A percentile compares a stretch with the other conserved stretches of the same genome.
These are phyloP conservation scores for Phytophthora pistaciae DNA, from an alignment of 352 stramenopile genomes.

Conservation along the genomic window DNA sequence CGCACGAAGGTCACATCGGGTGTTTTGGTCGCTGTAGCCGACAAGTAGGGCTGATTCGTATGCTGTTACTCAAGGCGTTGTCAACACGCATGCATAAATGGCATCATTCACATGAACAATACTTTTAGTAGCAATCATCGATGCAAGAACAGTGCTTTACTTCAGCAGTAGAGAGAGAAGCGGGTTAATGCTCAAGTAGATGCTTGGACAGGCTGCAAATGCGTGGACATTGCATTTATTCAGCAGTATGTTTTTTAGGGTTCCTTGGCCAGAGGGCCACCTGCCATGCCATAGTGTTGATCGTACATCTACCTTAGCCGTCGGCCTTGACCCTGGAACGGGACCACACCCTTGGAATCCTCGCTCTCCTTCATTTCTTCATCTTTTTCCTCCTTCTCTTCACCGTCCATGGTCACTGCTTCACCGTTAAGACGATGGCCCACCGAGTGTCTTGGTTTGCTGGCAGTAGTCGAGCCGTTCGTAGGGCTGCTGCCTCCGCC, in stretches of 20 bases:
- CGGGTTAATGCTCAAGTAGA: too few species aligned
- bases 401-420: constrained; percentile 29
- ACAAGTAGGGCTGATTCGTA: constrained; percentile 14
- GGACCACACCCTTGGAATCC: constrained; percentile 43
- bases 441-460: constrained; percentile 20
- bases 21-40: constrained; percentile 49
- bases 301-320: constrained; percentile 56
- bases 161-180: too few species aligned
- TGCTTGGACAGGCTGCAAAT: background rate
- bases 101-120: too few species aligned
- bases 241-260: background rate
- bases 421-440: constrained; percentile 45
- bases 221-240: background rate
- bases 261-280: background rate
- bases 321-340: constrained; percentile 77
- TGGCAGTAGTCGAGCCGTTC: constrained; percentile 5
- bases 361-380: constrained; percentile 35
- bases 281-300: background rate
- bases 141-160: too few species aligned
- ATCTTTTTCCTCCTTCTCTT: constrained; percentile 59
- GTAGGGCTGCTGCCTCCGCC: constrained; percentile 18
- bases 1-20: constrained; percentile 67
- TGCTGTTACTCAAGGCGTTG: too few species aligned
- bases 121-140: too few species aligned
- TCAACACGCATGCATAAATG: too few species aligned